Evolutionary conservation across 208 protist genomes (phyloP).

Genomic region (Trichomonas tenax): DNA sequence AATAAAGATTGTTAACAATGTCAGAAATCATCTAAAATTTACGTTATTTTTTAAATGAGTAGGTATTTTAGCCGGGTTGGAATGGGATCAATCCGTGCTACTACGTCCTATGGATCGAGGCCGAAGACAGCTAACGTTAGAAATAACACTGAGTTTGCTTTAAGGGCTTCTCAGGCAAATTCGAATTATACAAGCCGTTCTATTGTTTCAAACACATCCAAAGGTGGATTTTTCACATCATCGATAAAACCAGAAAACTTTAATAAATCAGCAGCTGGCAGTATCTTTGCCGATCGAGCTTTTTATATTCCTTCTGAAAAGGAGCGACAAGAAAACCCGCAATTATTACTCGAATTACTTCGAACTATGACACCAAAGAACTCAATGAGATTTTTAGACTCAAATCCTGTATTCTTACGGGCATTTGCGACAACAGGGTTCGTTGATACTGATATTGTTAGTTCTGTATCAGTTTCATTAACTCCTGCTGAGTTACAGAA

Average conservation of each 20-base stretch:
- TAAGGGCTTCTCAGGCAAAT: not conserved
- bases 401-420: not conserved
- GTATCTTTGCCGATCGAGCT: not conserved
- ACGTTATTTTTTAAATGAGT: not conserved
- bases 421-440: not conserved
- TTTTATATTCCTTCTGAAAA: not conserved
- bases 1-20: too few species aligned
- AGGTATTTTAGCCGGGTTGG: not conserved
- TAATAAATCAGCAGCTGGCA: not conserved
- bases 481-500: not conserved
- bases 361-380: slow-evolving; percentile 15
- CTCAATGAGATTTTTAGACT: not conserved
- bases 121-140: not conserved
- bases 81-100: not conserved
- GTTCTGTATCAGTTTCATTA: not conserved
- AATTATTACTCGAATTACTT: not conserved
- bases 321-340: not conserved
- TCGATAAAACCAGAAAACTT: not conserved
- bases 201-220: not conserved
- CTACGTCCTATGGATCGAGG: not conserved
- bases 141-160: not conserved
- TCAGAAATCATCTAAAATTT: too few species aligned
- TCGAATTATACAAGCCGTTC: not conserved
- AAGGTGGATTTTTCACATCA: not conserved
- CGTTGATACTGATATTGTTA: not conserved